Conservation (phyloP, 2,329 filamentous ascomycete species). For the Epicoccum nigrum region DNA sequence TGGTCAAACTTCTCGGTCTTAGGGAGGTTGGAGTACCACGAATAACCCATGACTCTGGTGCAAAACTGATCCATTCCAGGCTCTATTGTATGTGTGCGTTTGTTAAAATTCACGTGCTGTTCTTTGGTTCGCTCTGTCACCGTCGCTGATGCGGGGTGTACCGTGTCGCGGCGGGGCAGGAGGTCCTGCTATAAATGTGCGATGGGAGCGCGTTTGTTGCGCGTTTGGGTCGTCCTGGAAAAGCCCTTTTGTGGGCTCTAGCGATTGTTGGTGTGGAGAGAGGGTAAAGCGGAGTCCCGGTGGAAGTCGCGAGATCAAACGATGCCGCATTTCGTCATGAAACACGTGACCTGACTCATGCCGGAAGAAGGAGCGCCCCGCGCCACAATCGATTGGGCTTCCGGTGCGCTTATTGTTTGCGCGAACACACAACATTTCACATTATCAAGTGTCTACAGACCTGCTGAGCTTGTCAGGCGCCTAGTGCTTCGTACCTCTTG, state of each 20-base stretch:
- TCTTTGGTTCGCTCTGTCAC: conserved; percentile 7
- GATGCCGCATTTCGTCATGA: conserved; percentile 18
- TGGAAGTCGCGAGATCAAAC: conserved; percentile 2
- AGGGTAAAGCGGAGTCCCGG: neutral
- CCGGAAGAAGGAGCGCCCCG: conserved; percentile 7
- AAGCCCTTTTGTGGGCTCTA: conserved; percentile 15
- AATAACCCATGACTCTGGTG: conserved; percentile 34
- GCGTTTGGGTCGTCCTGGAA: conserved; percentile 10
- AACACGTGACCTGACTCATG: conserved; percentile 20
- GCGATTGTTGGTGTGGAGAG: conserved; percentile 16
- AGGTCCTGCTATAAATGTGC: conserved; percentile 19
- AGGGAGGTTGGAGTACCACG: conserved; percentile 30
- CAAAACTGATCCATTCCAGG: conserved; percentile 28
- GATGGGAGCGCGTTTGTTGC: conserved; percentile 12
- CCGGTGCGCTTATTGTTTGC: conserved; percentile 8
- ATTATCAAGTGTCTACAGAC: too few relatives aligned
- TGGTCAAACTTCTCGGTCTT: conserved; percentile 32
- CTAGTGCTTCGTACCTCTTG: neutral
- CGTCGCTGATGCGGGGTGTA: conserved; percentile 25
- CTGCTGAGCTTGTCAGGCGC: neutral
- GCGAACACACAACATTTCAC: neutral
- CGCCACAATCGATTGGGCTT: conserved; percentile 3
- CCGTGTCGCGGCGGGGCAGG: conserved; percentile 22
- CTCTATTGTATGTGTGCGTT: conserved; percentile 12
- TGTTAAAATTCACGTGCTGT: conserved; percentile 6